A percentile compares a stretch with the other conserved stretches of the same genome.
phyloP scores from a whole-genome alignment of 1,284 basidiomycete genomes.

The Rhodotorula mucilaginosa region DNA sequence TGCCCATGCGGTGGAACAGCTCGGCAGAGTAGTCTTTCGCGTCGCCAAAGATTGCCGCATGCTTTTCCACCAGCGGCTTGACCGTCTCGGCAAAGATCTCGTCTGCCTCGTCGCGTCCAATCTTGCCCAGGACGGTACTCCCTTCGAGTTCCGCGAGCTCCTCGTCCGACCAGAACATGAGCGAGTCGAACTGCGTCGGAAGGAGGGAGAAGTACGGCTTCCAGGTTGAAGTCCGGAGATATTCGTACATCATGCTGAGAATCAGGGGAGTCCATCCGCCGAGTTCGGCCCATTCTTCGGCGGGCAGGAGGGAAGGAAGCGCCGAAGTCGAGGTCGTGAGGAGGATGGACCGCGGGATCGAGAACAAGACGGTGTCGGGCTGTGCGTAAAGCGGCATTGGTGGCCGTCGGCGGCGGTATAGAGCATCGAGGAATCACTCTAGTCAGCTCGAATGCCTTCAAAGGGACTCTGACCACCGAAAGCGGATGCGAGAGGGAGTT shows the following conservation, averaged over 20 bases:
- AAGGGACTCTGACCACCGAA: background rate
- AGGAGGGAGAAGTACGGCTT: constrained; percentile 50
- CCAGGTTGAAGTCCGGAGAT: constrained; percentile 47
- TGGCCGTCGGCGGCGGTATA: no score
- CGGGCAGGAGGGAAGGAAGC: constrained; percentile 61
- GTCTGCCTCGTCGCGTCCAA: constrained; percentile 82
- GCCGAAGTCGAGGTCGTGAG: constrained; percentile 74
- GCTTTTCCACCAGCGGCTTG: constrained; percentile 56
- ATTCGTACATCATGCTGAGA: constrained; percentile 93
- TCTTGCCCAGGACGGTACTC: constrained; percentile 82
- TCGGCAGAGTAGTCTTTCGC: constrained; percentile 66
- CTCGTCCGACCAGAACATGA: constrained; percentile 86
- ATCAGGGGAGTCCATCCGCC: constrained; percentile 83
- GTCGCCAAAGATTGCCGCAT: constrained; percentile 67
- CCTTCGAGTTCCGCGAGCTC: constrained; percentile 77
- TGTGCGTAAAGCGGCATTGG: constrained; percentile 44
- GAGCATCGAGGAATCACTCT: background rate
- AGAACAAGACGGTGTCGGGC: constrained; percentile 74
- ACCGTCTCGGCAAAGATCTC: constrained; percentile 59
- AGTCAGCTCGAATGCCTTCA: background rate
- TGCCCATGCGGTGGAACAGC: constrained; percentile 85
- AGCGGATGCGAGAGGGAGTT: background rate
- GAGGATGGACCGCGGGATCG: constrained; percentile 72
- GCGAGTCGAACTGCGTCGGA: constrained; percentile 75
- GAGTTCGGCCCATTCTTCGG: constrained; percentile 58